Percentiles rank a stretch among this genome's conserved stretches.
Evolutionary conservation across 495 filamentous ascomycete species (phyloP).

Genomic region (Ascobolus immersus): DNA sequence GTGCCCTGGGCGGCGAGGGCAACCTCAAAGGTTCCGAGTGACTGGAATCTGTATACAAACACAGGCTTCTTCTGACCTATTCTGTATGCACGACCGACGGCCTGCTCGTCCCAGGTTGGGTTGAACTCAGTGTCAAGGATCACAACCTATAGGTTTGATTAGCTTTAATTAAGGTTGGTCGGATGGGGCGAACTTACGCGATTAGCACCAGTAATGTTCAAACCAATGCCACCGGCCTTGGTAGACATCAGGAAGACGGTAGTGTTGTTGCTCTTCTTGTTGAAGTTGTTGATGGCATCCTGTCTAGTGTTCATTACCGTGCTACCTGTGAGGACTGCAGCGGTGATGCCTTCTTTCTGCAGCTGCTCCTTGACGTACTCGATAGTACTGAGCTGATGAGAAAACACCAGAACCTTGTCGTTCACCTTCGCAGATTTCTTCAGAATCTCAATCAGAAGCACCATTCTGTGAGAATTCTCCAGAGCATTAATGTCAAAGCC

Average conservation of each 20-base stretch:
- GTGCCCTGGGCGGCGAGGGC: constrained; percentile 40
- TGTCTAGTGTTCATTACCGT: constrained; percentile 28
- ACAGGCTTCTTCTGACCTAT: constrained; percentile 64
- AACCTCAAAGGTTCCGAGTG: constrained; percentile 58
- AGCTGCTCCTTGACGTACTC: constrained; percentile 38
- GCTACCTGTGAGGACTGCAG: constrained; percentile 38
- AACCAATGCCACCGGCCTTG: constrained; percentile 48
- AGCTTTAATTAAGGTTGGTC: no score
- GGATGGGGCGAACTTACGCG: no score
- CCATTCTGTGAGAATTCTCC: constrained; percentile 35
- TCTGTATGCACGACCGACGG: constrained; percentile 66
- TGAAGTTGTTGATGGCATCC: constrained; percentile 24
- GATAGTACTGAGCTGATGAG: constrained; percentile 42
- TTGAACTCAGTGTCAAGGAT: constrained; percentile 70
- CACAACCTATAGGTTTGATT: no score
- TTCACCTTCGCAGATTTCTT: constrained; percentile 28
- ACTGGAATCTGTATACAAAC: constrained; percentile 64
- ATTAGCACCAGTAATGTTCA: constrained; percentile 70
- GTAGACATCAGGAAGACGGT: constrained; percentile 61
- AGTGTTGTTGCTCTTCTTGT: constrained; percentile 14
- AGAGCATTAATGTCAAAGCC: constrained; percentile 17
- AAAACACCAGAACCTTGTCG: constrained; percentile 64
- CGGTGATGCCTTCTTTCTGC: constrained; percentile 19
- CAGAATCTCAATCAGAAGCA: constrained; percentile 40
- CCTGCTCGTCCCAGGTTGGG: constrained; percentile 63